phyloP scores from a whole-genome alignment of 2,329 filamentous ascomycete genomes.

The Microcera coccophila region DNA sequence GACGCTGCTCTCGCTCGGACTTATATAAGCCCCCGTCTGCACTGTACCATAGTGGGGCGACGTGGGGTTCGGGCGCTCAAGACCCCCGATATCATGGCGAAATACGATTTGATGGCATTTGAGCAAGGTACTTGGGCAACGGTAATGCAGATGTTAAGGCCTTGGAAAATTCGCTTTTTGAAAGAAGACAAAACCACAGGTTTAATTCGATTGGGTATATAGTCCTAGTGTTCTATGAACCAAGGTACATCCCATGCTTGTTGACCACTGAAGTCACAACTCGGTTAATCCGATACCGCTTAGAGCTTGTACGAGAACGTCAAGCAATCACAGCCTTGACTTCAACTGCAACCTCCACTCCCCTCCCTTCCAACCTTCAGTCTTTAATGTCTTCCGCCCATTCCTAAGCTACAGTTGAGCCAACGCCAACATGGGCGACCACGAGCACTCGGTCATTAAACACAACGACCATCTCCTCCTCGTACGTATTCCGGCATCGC shows the following conservation, averaged over 20 bases:
- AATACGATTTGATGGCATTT: too few species aligned
- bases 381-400: neutral
- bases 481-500: neutral
- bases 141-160: neutral
- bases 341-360: neutral
- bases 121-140: too few species aligned
- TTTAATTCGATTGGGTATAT: too few species aligned
- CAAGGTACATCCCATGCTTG: neutral
- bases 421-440: slow-evolving; percentile 1
- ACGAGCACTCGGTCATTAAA: slow-evolving; percentile 1
- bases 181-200: too few species aligned
- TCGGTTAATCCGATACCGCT: neutral
- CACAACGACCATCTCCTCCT: slow-evolving; percentile 3
- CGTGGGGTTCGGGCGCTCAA: neutral
- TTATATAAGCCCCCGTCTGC: neutral
- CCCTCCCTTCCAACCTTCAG: neutral
- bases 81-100: neutral
- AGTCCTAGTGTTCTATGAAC: neutral
- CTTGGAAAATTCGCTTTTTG: neutral
- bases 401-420: neutral
- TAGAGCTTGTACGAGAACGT: neutral
- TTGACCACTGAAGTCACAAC: neutral
- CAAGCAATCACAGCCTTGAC: neutral
- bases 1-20: too few species aligned
- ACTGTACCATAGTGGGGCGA: neutral